Evolutionary conservation across 2,329 filamentous ascomycete species (phyloP).

Genomic region (Leptoxyphium fumago): DNA sequence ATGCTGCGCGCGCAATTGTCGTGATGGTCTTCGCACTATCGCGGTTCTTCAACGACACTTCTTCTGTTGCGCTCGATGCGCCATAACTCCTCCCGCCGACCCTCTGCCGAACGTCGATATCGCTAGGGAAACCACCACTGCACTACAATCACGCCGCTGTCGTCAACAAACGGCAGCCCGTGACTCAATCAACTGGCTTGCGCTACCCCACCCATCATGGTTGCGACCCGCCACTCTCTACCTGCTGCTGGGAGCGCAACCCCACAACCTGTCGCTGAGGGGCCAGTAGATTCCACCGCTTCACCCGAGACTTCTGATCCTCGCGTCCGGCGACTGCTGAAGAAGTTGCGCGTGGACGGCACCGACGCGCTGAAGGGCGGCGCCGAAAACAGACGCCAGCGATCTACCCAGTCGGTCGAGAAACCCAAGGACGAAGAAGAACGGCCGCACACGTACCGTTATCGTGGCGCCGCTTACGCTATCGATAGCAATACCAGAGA

Average conservation of each 20-base stretch:
- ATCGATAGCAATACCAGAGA: constrained; percentile 2
- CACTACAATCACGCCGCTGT: too few species aligned
- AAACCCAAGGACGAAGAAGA: not conserved
- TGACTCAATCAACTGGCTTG: too few species aligned
- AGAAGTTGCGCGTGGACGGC: constrained; percentile 1
- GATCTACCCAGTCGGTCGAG: not conserved
- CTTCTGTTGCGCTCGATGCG: too few species aligned
- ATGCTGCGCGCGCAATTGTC: too few species aligned
- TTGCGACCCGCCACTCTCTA: not conserved
- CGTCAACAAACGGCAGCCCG: too few species aligned
- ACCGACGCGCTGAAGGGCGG: constrained; percentile 1
- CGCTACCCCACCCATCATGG: not conserved
- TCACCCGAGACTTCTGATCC: not conserved
- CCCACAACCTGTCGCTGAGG: constrained; percentile 5
- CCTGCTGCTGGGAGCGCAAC: not conserved
- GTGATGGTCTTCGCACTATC: too few species aligned
- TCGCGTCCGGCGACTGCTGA: not conserved
- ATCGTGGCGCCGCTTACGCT: constrained; percentile 3
- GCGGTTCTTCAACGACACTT: too few species aligned
- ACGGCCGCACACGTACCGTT: constrained; percentile 3
- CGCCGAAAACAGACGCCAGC: not conserved
- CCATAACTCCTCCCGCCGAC: too few species aligned
- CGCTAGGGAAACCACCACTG: too few species aligned
- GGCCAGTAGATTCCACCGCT: not conserved
- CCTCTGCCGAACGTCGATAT: too few species aligned